A percentile compares a stretch with the other conserved stretches of the same genome.
phyloP scores from a whole-genome alignment of 163 green algal species.

The Chlorella variabilis region DNA sequence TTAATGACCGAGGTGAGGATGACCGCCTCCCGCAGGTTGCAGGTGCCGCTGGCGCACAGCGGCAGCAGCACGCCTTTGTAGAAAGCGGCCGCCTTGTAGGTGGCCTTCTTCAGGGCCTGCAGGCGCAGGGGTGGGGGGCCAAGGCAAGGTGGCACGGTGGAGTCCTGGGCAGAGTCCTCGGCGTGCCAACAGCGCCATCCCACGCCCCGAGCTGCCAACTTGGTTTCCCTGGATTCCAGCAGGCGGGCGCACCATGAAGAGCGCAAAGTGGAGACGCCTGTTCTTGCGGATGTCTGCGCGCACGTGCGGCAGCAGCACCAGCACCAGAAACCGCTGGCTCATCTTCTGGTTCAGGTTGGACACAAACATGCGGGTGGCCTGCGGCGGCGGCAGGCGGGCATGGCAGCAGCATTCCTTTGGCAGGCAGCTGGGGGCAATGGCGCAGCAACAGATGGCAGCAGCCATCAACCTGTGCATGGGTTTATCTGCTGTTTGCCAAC shows the following conservation, averaged over 20 bases:
- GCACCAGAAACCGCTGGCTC: conserved; percentile 86
- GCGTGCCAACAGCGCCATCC: no score
- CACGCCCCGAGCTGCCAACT: background rate
- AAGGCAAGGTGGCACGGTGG: no score
- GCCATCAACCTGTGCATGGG: no score
- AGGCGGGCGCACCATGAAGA: conserved; percentile 79
- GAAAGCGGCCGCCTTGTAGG: conserved; percentile 97
- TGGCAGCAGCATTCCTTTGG: background rate
- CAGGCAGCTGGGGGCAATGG: background rate
- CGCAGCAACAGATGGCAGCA: background rate
- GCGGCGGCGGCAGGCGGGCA: background rate
- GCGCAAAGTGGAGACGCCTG: conserved; percentile 93
- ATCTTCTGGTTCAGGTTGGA: conserved; percentile 94
- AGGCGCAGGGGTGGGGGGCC: background rate
- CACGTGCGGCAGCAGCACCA: conserved; percentile 67
- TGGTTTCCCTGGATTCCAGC: background rate
- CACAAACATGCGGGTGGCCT: conserved; percentile 94
- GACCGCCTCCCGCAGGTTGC: conserved; percentile 95
- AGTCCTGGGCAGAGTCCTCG: no score
- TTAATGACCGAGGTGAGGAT: conserved; percentile 69
- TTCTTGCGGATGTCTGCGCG: conserved; percentile 68
- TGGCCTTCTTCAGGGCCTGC: conserved; percentile 90
- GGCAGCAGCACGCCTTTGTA: conserved; percentile 98
- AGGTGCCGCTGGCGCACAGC: conserved; percentile 85
- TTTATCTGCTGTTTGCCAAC: no score